Evolutionary conservation across 768 basidiomycete species (phyloP), one percentile per base, ranked within the genome.

Genomic region (Lactarius pseudohatsudake): DNA sequence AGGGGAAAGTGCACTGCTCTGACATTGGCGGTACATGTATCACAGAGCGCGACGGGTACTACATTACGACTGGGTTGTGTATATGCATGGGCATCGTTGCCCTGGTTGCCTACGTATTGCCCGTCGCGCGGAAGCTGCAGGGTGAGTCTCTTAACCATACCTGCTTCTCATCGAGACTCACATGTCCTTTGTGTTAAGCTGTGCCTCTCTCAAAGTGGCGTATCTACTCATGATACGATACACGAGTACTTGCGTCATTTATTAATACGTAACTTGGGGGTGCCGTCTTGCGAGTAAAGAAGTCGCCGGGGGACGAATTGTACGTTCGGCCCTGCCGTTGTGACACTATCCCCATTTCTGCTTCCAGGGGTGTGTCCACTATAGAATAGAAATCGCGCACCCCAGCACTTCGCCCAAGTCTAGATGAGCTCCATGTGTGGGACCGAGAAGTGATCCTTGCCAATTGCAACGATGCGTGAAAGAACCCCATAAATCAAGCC

Each of bases 1-100:
- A 88, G 65, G 97, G 96, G 28, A 96, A 95, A 74, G 80, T 83
- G 8, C 77, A 81, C 6, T 98, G 97, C 76, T 80, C 82, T 26
- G 84, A 86, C 2, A 80, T 92, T 61, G 88, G 84, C 13, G 97
- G 97, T 0, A 77, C 81, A 47, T 99, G 97, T 76, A 79, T 91
- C 58, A 92, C 89, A 1, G 86, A 92, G 76, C 83, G 84, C 28
- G 97, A 99, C 76, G 97, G 97, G 13, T 98, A 96, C 77, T 98
- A 95, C 76, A 83, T 86, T 65, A 86, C 96, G 60, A 90, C 90
- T 34, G 84, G 76, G 7, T 73, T 94, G n/a, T 97, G 95, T 78
- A 80, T 97, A 69, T 73, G 77, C 8, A 81, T 94, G 50, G 96
- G 94, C n/a, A 80, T 88, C 20, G 62, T 86, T 1, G 82, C 94